These are phyloP conservation scores for Fraxinus cuspidata DNA, from an alignment of 257 asterid genomes.

Conservation along the genomic window DNA sequence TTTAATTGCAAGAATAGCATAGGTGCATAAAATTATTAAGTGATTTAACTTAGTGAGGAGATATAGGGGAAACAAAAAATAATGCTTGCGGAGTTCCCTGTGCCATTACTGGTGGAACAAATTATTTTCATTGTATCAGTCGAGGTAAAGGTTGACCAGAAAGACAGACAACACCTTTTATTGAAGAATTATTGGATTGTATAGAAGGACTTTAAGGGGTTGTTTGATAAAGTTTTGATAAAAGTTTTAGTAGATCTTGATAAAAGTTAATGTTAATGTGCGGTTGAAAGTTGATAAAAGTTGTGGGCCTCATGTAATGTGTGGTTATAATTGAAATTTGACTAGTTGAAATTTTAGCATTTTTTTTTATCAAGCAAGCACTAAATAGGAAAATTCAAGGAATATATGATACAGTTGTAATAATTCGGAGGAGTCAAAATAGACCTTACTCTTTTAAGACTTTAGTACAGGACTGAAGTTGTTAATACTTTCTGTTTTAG, in stretches of 20 bases:
- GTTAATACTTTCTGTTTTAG: background rate
- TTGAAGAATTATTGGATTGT: background rate
- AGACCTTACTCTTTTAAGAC: slow-evolving; percentile 3
- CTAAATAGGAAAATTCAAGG: background rate
- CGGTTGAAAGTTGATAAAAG: no score
- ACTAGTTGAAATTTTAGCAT: no score
- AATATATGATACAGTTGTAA: slow-evolving; percentile 5
- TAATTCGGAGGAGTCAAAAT: slow-evolving; percentile 5
- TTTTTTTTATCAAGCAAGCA: no score
- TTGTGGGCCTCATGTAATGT: no score
- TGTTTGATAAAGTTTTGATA: no score
- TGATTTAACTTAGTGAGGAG: background rate
- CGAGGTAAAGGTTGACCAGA: background rate
- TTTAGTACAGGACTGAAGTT: background rate
- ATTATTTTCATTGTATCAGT: slow-evolving; percentile 5
- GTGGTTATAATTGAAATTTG: no score
- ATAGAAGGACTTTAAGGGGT: background rate
- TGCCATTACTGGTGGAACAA: background rate
- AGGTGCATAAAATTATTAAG: background rate
- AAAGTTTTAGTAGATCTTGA: no score
- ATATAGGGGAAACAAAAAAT: background rate
- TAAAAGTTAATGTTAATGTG: no score
- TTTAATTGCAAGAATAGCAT: background rate
- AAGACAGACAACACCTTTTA: background rate
- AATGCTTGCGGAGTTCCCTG: background rate